Evolutionary conservation across 208 protist species (phyloP).

Genomic region (Leishmania lainsoni): DNA sequence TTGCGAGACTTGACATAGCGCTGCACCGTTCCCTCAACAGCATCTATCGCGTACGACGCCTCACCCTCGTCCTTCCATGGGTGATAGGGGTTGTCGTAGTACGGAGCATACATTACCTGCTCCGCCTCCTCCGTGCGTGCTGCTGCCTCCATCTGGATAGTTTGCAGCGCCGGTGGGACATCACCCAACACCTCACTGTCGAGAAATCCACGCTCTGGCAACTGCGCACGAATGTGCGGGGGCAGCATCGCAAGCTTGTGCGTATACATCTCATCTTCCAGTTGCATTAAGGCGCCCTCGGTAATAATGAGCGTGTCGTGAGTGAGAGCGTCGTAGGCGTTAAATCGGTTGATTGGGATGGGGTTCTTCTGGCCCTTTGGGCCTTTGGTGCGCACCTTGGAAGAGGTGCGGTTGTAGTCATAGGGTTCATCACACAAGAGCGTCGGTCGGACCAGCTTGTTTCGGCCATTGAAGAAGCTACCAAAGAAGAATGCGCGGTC

Average conservation of each 20-base stretch:
- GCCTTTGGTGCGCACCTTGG: slow-evolving; percentile 74
- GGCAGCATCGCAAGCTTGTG: slow-evolving; percentile 87
- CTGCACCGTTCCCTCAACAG: slow-evolving; percentile 71
- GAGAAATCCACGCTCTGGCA: slow-evolving; percentile 76
- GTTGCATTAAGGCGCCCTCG: slow-evolving; percentile 86
- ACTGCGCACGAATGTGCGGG: slow-evolving; percentile 88
- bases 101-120: slow-evolving; percentile 71
- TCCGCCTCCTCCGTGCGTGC: slow-evolving; percentile 88
- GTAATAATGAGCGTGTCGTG: slow-evolving; percentile 90
- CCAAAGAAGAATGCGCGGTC: slow-evolving; percentile 91
- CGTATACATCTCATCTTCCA: slow-evolving; percentile 87
- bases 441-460: slow-evolving; percentile 89
- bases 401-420: slow-evolving; percentile 80
- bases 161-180: slow-evolving; percentile 59
- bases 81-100: slow-evolving; percentile 89
- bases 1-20: slow-evolving; percentile 73
- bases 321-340: slow-evolving; percentile 85
- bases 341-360: slow-evolving; percentile 92
- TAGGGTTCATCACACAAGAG: slow-evolving; percentile 88
- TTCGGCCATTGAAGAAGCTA: slow-evolving; percentile 91
- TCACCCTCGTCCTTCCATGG: slow-evolving; percentile 79
- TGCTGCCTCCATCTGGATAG: slow-evolving; percentile 85
- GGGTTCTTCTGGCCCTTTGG: slow-evolving; percentile 92
- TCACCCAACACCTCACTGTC: slow-evolving; percentile 75
- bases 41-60: slow-evolving; percentile 86